Percentiles rank a stretch among this genome's conserved stretches.
These are phyloP conservation scores for Tricladium varicosporioides DNA, from an alignment of 2,329 filamentous ascomycete species.

Conservation along the genomic window DNA sequence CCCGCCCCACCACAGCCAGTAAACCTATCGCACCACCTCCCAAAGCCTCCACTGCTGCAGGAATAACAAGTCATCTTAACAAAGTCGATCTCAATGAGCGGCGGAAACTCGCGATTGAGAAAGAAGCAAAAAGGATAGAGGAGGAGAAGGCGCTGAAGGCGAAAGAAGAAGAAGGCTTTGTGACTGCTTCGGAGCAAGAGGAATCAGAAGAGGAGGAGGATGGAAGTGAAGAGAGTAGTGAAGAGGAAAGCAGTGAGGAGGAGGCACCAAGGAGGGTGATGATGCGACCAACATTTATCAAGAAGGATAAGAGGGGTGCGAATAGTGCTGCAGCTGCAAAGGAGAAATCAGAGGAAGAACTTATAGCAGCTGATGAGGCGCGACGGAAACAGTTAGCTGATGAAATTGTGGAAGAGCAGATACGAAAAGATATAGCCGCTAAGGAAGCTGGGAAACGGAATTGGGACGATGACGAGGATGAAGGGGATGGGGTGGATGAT, in stretches of 20 bases:
- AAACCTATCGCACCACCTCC: constrained; percentile 51
- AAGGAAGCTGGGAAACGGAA: constrained; percentile 74
- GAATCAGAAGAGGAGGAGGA: constrained; percentile 30
- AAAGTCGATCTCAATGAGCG: constrained; percentile 52
- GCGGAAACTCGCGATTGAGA: constrained; percentile 44
- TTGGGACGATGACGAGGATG: constrained; percentile 75
- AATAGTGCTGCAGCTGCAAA: constrained; percentile 23
- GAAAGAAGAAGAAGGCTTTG: constrained; percentile 59
- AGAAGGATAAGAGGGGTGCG: constrained; percentile 50
- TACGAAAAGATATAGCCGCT: constrained; percentile 76
- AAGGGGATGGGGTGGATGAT: constrained; percentile 78
- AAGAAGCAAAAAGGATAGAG: constrained; percentile 46
- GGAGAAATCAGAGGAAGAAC: constrained; percentile 41
- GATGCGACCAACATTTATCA: constrained; percentile 63
- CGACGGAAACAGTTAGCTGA: constrained; percentile 71
- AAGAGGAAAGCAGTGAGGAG: constrained; percentile 50
- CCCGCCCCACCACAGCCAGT: constrained; percentile 30
- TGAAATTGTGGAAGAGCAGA: constrained; percentile 81
- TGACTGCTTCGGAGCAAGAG: constrained; percentile 52
- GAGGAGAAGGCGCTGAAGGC: constrained; percentile 41
- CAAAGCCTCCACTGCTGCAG: constrained; percentile 54
- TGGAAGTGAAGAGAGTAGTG: constrained; percentile 22
- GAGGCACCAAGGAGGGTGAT: constrained; percentile 56
- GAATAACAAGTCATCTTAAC: constrained; percentile 52
- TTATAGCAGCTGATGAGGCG: constrained; percentile 54